Percentiles rank a stretch among this genome's conserved stretches.
These are phyloP conservation scores for Cladosporium sp. DNA, from an alignment of 2,329 filamentous ascomycete species.

Conservation along the genomic window DNA sequence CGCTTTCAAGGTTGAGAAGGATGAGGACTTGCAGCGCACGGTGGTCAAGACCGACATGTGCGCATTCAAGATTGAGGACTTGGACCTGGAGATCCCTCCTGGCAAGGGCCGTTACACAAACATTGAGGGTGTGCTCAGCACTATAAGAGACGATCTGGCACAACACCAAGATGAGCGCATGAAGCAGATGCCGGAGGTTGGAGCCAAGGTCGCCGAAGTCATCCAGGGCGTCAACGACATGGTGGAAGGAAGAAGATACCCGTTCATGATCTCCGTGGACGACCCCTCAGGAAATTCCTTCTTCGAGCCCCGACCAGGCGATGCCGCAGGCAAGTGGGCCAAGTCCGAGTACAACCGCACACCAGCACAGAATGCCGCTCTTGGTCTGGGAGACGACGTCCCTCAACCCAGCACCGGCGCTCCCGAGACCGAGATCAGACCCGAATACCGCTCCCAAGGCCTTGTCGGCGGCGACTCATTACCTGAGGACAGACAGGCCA, in stretches of 20 bases:
- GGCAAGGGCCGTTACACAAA: slow-evolving; percentile 91
- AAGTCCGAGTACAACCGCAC: slow-evolving; percentile 80
- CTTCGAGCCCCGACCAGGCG: slow-evolving; percentile 75
- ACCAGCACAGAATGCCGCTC: slow-evolving; percentile 75
- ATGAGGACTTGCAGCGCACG: slow-evolving; percentile 74
- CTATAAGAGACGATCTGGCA: slow-evolving; percentile 74
- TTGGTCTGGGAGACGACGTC: slow-evolving; percentile 63
- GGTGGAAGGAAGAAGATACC: slow-evolving; percentile 70
- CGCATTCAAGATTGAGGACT: slow-evolving; percentile 78
- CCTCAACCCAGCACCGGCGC: slow-evolving; percentile 26
- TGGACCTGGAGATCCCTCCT: slow-evolving; percentile 88
- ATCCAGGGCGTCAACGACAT: slow-evolving; percentile 71
- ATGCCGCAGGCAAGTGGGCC: slow-evolving; percentile 81
- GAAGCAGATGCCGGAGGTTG: slow-evolving; percentile 69
- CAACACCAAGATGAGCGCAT: slow-evolving; percentile 79
- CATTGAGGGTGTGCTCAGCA: slow-evolving; percentile 78
- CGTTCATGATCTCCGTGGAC: slow-evolving; percentile 83
- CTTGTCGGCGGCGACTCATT: slow-evolving; percentile 32
- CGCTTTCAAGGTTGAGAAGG: slow-evolving; percentile 68
- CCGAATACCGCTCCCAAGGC: slow-evolving; percentile 45
- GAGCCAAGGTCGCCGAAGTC: slow-evolving; percentile 70
- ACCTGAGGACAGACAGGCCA: slow-evolving; percentile 20
- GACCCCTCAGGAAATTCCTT: slow-evolving; percentile 95
- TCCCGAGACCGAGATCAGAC: slow-evolving; percentile 52
- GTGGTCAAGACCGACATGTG: slow-evolving; percentile 90